phyloP scores from a whole-genome alignment of 306 rosid species.

The Quillaja saponaria region DNA sequence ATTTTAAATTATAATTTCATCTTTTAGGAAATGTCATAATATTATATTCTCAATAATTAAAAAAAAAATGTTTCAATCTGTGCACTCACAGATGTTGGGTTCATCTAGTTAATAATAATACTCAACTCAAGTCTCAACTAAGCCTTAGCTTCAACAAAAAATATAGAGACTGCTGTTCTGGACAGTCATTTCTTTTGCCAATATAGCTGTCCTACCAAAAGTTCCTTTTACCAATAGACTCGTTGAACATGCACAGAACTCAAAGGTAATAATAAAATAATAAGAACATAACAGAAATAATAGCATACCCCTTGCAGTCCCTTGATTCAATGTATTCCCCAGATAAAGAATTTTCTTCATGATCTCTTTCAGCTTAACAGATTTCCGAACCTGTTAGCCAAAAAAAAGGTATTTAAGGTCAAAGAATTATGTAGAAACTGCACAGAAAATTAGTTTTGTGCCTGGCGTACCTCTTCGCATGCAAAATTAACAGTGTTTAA shows the following conservation, averaged over 20 bases:
- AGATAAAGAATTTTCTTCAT: conserved; percentile 83
- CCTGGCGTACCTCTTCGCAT: conserved; percentile 76
- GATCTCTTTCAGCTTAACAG: conserved; percentile 79
- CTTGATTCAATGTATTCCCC: conserved; percentile 95
- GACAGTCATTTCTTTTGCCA: too few relatives aligned
- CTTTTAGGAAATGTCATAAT: too few relatives aligned
- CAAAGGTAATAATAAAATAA: neutral
- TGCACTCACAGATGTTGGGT: too few relatives aligned
- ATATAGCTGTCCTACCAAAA: too few relatives aligned
- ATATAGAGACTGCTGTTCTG: too few relatives aligned
- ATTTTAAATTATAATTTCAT: too few relatives aligned
- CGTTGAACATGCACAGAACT: conserved; percentile 13
- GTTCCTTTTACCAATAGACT: too few relatives aligned
- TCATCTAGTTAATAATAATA: too few relatives aligned
- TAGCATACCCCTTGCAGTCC: conserved; percentile 85
- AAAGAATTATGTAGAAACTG: conserved; percentile 26
- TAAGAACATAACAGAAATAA: neutral
- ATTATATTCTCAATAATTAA: too few relatives aligned
- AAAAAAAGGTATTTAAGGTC: conserved; percentile 31
- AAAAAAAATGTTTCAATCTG: too few relatives aligned
- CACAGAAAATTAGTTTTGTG: conserved; percentile 20
- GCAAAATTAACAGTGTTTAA: conserved; percentile 78
- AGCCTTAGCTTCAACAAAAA: too few relatives aligned
- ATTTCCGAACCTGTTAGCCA: conserved; percentile 70
- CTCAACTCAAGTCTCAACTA: too few relatives aligned